These are phyloP conservation scores for Chondrus crispus DNA, from an alignment of 23 red algal genomes.

Conservation along the genomic window DNA sequence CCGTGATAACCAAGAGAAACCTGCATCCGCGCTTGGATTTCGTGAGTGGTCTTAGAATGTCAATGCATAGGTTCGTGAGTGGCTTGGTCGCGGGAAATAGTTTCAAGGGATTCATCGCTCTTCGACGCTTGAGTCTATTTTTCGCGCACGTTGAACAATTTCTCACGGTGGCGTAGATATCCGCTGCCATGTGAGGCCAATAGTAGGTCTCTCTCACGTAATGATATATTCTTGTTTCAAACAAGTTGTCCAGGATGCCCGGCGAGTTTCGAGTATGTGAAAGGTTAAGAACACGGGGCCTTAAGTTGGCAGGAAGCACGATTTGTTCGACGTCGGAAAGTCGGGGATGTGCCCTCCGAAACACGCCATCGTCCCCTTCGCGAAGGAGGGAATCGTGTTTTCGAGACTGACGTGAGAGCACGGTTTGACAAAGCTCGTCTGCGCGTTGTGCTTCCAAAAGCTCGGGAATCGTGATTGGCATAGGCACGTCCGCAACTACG, in stretches of 20 bases:
- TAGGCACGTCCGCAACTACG: too few species aligned
- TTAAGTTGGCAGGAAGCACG: not conserved
- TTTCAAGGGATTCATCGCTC: not conserved
- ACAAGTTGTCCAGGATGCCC: slow-evolving; percentile 8
- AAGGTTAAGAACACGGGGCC: not conserved
- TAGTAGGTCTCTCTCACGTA: not conserved
- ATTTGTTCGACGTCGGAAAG: not conserved
- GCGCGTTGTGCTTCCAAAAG: not conserved
- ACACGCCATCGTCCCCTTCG: not conserved
- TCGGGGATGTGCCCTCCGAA: not conserved
- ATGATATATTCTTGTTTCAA: not conserved
- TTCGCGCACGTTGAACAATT: not conserved
- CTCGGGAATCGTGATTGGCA: not conserved
- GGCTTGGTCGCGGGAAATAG: not conserved
- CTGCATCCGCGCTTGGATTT: not conserved
- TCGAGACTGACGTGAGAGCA: not conserved
- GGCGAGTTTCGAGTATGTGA: not conserved
- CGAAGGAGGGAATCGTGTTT: not conserved
- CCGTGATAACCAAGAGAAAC: not conserved
- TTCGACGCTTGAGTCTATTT: not conserved
- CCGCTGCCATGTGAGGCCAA: not conserved
- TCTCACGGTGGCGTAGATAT: not conserved
- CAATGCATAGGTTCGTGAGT: not conserved
- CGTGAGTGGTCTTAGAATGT: not conserved
- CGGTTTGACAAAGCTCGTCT: not conserved